Conservation (phyloP, 371 early-diverging fungal species). For the Rozella allomycis region DNA sequence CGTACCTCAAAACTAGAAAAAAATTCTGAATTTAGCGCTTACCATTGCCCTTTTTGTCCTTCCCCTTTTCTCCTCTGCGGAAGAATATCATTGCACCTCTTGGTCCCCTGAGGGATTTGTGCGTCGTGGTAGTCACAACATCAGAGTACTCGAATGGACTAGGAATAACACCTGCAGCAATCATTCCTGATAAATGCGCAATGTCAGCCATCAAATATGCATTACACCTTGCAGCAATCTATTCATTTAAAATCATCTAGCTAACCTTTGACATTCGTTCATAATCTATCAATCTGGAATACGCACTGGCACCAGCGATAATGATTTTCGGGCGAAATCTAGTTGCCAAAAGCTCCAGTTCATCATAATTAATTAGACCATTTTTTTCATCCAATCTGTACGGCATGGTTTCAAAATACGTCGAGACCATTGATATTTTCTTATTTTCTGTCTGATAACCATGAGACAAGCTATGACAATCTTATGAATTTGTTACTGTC, state of each 20-base stretch:
- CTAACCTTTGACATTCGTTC: conserved; percentile 52
- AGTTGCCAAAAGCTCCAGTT: conserved; percentile 55
- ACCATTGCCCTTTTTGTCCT: conserved; percentile 64
- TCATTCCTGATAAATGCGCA: conserved; percentile 89
- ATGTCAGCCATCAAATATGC: conserved; percentile 95
- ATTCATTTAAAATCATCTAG: conserved; percentile 2
- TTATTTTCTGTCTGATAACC: conserved; percentile 94
- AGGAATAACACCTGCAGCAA: conserved; percentile 68
- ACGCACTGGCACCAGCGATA: conserved; percentile 94
- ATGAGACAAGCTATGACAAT: conserved; percentile 63
- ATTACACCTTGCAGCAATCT: conserved; percentile 60
- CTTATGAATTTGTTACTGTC: conserved; percentile 44
- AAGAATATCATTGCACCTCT: conserved; percentile 95
- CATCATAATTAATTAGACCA: conserved; percentile 86
- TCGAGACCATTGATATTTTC: conserved; percentile 92
- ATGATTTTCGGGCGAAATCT: conserved; percentile 91
- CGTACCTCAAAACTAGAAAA: conserved; percentile 24
- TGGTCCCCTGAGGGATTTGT: conserved; percentile 97
- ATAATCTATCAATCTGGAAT: conserved; percentile 91
- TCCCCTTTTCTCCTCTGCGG: conserved; percentile 48
- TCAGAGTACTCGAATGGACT: conserved; percentile 89
- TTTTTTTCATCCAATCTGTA: conserved; percentile 78
- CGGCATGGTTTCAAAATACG: conserved; percentile 93
- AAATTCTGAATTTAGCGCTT: conserved; percentile 1
- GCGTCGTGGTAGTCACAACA: conserved; percentile 97